Base-by-base conservation (phyloP, 495 filamentous ascomycete genomes). In the Thozetella sp. region DNA sequence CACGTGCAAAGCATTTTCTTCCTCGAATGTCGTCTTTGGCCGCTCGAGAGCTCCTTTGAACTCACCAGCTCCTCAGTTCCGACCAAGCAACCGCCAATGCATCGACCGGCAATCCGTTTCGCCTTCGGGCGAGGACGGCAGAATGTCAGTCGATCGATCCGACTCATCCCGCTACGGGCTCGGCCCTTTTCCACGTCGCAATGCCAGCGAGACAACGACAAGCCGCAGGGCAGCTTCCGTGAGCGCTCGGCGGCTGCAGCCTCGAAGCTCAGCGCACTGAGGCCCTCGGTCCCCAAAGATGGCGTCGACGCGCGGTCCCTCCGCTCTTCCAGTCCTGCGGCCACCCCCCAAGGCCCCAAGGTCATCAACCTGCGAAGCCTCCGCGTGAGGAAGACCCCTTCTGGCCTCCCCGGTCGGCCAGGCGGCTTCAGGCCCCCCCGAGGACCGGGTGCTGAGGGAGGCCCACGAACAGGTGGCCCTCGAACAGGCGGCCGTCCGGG, bases 361-460 rank as follows among this genome's bases (percentile, higher is more conserved):
- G 40, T 74, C 17, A 57, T 74, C 58, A 72, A 66, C 58, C 17
- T 75, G 11, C 65, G 64, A 27, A 70, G 64, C 40, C 56, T 73
- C 54, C 62, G 59, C 26, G 46, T 55, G 57, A 19, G 12, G 54
- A 51, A n/a, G 25, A 57, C 26, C 54, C 56, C 43, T 1, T 30
- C 22, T 22, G 45, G 45, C 15, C 22, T 59, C n/a, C 53, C 59
- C 17, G 34, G 57, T 22, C 46, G 26, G 0, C 25, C 52, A 0
- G 57, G 55, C n/a, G 54, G n/a, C n/a, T n/a, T 19, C n/a, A 10
- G 43, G 43, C 30, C 30, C 30, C 6, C 6, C 30, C 30, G 6
- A 15, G 59, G 24, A 27, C 24, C 2, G 22, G 25, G 2, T 2
- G 45, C 25, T 45, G 25, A 20, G 30, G n/a, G 15, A 25, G 52